phyloP scores from a whole-genome alignment of 2,329 filamentous ascomycete genomes.

The Tricladium varicosporioides region DNA sequence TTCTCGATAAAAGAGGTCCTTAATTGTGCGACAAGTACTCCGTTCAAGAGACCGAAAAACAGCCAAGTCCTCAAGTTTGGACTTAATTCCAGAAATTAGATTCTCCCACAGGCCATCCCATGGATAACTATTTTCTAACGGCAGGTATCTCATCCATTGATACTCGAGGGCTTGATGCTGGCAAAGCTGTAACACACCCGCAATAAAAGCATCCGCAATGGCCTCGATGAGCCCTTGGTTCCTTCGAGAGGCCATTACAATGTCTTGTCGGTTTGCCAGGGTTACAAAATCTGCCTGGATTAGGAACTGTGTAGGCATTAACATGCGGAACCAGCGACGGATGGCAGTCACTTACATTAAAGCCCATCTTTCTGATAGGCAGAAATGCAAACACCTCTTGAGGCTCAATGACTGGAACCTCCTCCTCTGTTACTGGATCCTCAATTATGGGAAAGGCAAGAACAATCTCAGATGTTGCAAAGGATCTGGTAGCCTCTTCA shows the following conservation, averaged over 20 bases:
- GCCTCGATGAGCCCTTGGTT: conserved; percentile 38
- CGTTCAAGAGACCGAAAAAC: conserved; percentile 1
- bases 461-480: conserved; percentile 11
- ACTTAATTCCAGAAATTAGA: conserved; percentile 1
- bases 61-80: neutral
- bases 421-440: neutral
- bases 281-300: conserved; percentile 52
- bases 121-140: conserved; percentile 21
- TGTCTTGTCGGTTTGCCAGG: conserved; percentile 43
- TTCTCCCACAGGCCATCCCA: conserved; percentile 8
- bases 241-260: conserved; percentile 37
- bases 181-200: conserved; percentile 40
- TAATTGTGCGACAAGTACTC: conserved; percentile 2
- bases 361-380: conserved; percentile 10
- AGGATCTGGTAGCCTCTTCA: conserved; percentile 6
- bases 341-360: conserved; percentile 29
- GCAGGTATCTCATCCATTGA: conserved; percentile 46
- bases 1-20: neutral
- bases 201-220: conserved; percentile 40
- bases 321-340: neutral
- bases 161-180: conserved; percentile 38
- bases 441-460: conserved; percentile 25
- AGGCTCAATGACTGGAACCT: conserved; percentile 4
- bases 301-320: conserved; percentile 37
- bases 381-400: conserved; percentile 16